Conservation (phyloP, 2,329 filamentous ascomycete species). For the Aspergillus sp. region DNA sequence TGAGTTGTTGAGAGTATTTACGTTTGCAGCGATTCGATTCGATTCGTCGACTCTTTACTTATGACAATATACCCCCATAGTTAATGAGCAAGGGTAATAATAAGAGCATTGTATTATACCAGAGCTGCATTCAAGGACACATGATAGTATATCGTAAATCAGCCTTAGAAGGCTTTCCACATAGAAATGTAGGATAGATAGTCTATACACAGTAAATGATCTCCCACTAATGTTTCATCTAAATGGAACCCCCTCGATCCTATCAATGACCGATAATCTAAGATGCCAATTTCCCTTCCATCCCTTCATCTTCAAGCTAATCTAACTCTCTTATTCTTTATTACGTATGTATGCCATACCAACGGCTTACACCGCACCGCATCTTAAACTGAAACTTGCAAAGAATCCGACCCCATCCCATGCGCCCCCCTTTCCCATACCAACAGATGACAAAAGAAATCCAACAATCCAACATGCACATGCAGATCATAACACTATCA, state of each 20-base stretch:
- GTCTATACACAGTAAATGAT: neutral
- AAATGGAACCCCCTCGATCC: neutral
- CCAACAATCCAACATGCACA: neutral
- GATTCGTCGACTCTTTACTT: neutral
- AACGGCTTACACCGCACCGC: neutral
- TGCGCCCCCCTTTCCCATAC: neutral
- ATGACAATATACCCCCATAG: neutral
- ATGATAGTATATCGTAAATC: no score
- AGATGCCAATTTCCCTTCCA: neutral
- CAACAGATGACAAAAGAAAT: neutral
- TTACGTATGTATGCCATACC: neutral
- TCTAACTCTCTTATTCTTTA: no score
- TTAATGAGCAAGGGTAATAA: neutral
- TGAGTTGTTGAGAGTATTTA: neutral
- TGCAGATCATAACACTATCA: neutral
- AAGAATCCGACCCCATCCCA: neutral
- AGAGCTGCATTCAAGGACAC: neutral
- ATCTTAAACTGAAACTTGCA: neutral
- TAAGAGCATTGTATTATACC: neutral
- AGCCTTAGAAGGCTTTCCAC: no score
- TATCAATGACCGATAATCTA: neutral
- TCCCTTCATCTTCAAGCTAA: neutral
- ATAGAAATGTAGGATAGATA: no score
- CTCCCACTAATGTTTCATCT: slow-evolving; percentile 7
- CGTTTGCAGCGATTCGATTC: neutral